Conservation (phyloP, 192 early-diverging fungal genomes). For the Anaeromyces robustus region DNA sequence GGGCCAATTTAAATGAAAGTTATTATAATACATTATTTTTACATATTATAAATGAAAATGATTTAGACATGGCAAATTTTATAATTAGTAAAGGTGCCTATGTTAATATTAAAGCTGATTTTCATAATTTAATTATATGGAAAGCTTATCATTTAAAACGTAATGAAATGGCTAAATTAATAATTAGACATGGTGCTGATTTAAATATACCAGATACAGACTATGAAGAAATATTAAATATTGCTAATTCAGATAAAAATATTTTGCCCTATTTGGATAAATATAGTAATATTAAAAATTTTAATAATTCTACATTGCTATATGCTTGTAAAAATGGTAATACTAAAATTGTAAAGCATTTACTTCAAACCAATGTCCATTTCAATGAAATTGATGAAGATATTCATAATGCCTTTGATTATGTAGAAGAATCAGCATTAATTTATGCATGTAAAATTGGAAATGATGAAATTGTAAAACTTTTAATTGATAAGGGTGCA, state of each 20-base stretch:
- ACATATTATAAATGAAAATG: background rate
- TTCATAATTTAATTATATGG: background rate
- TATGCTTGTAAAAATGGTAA: background rate
- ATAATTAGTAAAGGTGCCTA: background rate
- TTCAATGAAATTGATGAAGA: background rate
- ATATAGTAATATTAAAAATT: background rate
- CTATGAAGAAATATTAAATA: background rate
- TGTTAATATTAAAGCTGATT: background rate
- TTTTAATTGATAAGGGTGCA: background rate
- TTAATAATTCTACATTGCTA: background rate
- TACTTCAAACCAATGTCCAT: background rate
- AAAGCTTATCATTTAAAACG: background rate
- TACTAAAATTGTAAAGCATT: background rate
- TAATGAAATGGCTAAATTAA: background rate
- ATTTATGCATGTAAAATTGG: background rate
- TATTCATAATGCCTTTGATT: background rate
- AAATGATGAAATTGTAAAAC: background rate
- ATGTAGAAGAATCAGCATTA: background rate
- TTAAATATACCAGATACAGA: background rate
- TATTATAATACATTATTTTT: background rate
- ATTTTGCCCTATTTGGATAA: background rate
- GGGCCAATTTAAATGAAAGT: background rate
- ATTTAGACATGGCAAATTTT: background rate
- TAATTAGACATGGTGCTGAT: background rate
- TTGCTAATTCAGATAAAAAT: background rate